phyloP scores from a whole-genome alignment of 139 green algal species.

The Auxenochlorella pyrenoidosa region DNA sequence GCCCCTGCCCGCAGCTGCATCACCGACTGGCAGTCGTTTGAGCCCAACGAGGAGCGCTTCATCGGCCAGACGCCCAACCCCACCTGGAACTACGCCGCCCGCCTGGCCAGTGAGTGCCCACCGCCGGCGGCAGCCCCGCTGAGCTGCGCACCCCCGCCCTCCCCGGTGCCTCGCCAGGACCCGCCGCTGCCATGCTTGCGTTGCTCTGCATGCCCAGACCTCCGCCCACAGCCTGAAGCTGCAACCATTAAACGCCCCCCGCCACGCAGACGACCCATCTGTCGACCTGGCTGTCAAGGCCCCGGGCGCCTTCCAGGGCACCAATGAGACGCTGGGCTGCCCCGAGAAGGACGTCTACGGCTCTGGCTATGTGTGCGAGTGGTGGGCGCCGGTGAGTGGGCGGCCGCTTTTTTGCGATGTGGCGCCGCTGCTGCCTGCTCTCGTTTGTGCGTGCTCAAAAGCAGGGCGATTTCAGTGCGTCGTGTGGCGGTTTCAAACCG shows the following conservation, averaged over 20 bases:
- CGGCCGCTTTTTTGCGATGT: too few relatives aligned
- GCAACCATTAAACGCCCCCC: too few relatives aligned
- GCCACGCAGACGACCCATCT: background rate
- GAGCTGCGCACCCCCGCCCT: too few relatives aligned
- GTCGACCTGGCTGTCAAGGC: background rate
- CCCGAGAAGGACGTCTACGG: background rate
- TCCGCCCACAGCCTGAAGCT: too few relatives aligned
- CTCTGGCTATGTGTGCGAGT: background rate
- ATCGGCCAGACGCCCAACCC: background rate
- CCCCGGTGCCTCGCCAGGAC: too few relatives aligned
- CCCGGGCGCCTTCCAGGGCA: slow-evolving; percentile 9
- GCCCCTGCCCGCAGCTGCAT: slow-evolving; percentile 4
- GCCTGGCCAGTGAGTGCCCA: background rate
- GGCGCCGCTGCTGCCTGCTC: background rate
- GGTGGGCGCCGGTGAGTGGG: slow-evolving; percentile 14
- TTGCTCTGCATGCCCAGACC: too few relatives aligned
- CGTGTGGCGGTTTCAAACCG: too few relatives aligned
- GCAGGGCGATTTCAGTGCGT: background rate
- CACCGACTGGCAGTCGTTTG: slow-evolving; percentile 11
- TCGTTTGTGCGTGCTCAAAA: background rate
- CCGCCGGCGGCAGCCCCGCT: too few relatives aligned
- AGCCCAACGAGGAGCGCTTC: background rate
- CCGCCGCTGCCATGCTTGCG: too few relatives aligned
- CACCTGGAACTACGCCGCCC: background rate
- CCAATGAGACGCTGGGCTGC: slow-evolving; percentile 4